Percentiles rank a stretch among this genome's conserved stretches.
phyloP scores from a whole-genome alignment of 2,329 filamentous ascomycete species.

The Stagonosporopsis rhizophila region DNA sequence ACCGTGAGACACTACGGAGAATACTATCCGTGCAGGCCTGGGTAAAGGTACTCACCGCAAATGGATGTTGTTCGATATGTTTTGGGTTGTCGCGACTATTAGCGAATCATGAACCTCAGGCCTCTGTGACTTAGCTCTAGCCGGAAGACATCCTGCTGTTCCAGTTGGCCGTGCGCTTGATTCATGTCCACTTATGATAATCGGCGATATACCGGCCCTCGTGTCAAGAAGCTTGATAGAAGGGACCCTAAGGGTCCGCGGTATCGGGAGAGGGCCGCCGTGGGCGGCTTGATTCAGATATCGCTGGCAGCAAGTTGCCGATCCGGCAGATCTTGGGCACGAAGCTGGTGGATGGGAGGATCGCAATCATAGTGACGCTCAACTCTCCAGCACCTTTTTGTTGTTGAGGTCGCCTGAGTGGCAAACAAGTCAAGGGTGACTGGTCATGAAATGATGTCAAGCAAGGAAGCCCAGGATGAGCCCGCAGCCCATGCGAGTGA shows the following conservation, averaged over 20 bases:
- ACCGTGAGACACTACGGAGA: conserved; percentile 18
- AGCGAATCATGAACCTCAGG: conserved; percentile 17
- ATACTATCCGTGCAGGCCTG: conserved; percentile 17
- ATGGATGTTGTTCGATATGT: conserved; percentile 4
- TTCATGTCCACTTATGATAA: conserved; percentile 10
- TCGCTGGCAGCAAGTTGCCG: conserved; percentile 27
- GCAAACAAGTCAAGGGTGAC: conserved; percentile 20
- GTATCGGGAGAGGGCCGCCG: conserved; percentile 29
- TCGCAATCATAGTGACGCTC: conserved; percentile 31
- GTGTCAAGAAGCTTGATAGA: conserved; percentile 18
- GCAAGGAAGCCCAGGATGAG: conserved; percentile 9
- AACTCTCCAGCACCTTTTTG: conserved; percentile 11
- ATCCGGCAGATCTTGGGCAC: conserved; percentile 37
- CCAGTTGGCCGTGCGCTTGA: conserved; percentile 10
- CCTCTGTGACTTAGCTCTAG: conserved; percentile 5
- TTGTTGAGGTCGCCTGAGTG: conserved; percentile 7
- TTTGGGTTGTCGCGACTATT: background rate
- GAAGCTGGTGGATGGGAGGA: conserved; percentile 29
- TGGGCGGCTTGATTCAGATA: conserved; percentile 11
- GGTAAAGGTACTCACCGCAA: conserved; percentile 5
- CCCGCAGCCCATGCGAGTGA: conserved; percentile 5
- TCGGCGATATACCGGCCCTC: conserved; percentile 18
- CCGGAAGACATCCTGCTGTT: conserved; percentile 7
- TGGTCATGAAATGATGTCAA: conserved; percentile 19
- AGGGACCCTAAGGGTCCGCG: conserved; percentile 19